Conservation (phyloP, 345 rosid species). For the Syzygium aromaticum region DNA sequence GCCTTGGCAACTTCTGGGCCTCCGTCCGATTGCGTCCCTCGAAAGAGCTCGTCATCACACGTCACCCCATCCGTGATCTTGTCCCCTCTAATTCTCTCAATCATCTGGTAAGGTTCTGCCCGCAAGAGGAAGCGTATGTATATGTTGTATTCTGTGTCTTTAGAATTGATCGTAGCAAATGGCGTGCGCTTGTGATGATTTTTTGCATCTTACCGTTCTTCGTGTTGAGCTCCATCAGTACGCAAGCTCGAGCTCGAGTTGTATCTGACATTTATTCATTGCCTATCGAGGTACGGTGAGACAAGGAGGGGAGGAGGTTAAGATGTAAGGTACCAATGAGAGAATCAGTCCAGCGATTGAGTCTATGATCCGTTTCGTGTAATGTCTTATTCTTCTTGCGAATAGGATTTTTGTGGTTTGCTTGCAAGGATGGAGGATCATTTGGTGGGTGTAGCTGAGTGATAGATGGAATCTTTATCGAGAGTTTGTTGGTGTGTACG, state of each 20-base stretch:
- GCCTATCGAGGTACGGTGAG: neutral
- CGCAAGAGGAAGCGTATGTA: too few species aligned
- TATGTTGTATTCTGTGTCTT: too few species aligned
- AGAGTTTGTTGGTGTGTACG: too few species aligned
- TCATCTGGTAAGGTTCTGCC: slow-evolving; percentile 23
- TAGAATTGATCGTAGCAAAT: too few species aligned
- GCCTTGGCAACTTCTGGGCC: slow-evolving; percentile 62
- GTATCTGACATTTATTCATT: neutral
- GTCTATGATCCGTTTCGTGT: neutral
- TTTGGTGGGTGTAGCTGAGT: too few species aligned
- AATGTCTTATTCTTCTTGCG: neutral
- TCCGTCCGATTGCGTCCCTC: slow-evolving; percentile 9
- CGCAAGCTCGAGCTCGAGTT: too few species aligned
- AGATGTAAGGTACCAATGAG: neutral
- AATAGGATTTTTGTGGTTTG: too few species aligned
- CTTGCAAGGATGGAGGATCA: too few species aligned
- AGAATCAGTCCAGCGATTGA: neutral
- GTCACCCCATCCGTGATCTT: slow-evolving; percentile 61
- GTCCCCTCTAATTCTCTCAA: slow-evolving; percentile 51
- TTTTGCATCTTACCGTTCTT: too few species aligned
- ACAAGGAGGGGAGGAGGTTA: neutral
- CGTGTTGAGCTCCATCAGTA: too few species aligned
- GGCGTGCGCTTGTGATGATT: too few species aligned
- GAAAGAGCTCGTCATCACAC: slow-evolving; percentile 39
- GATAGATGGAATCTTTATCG: too few species aligned